phyloP scores from a whole-genome alignment of 2,329 filamentous ascomycete species.

The Aschersonia sp. region DNA sequence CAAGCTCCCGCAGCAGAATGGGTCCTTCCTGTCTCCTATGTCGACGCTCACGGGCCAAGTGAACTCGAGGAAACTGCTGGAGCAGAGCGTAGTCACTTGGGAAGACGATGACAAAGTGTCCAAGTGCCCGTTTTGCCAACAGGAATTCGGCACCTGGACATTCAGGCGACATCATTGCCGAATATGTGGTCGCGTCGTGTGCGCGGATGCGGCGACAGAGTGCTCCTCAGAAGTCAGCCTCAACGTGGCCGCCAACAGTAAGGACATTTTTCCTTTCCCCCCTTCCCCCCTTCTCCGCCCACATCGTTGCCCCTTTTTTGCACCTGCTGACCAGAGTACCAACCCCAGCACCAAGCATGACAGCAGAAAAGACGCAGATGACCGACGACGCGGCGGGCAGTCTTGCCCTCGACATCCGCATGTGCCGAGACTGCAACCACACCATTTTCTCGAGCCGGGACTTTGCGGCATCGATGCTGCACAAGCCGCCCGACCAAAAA shows the following conservation, averaged over 20 bases:
- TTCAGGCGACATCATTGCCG: slow-evolving; percentile 91
- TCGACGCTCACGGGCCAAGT: slow-evolving; percentile 52
- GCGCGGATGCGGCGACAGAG: slow-evolving; percentile 67
- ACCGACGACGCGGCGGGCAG: slow-evolving; percentile 22
- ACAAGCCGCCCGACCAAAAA: slow-evolving; percentile 59
- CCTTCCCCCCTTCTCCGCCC: background rate
- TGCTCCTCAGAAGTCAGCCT: slow-evolving; percentile 79
- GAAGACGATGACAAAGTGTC: slow-evolving; percentile 73
- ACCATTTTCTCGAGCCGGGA: slow-evolving; percentile 54
- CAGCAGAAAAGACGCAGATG: slow-evolving; percentile 26
- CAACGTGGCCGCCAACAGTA: slow-evolving; percentile 50
- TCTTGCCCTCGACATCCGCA: slow-evolving; percentile 66
- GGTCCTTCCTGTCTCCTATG: slow-evolving; percentile 44
- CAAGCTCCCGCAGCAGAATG: slow-evolving; percentile 36
- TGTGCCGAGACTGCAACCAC: slow-evolving; percentile 76
- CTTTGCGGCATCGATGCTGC: slow-evolving; percentile 54
- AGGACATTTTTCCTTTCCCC: slow-evolving; percentile 5
- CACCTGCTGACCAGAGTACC: background rate
- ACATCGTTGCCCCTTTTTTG: background rate
- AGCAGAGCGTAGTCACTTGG: slow-evolving; percentile 90
- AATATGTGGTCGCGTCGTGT: slow-evolving; percentile 85
- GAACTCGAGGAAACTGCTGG: slow-evolving; percentile 63
- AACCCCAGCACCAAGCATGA: slow-evolving; percentile 9
- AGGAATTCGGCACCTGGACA: slow-evolving; percentile 86
- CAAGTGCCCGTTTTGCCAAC: slow-evolving; percentile 86